phyloP scores from a whole-genome alignment of 2,329 filamentous ascomycete species.

The Epicoccum sorghinum region DNA sequence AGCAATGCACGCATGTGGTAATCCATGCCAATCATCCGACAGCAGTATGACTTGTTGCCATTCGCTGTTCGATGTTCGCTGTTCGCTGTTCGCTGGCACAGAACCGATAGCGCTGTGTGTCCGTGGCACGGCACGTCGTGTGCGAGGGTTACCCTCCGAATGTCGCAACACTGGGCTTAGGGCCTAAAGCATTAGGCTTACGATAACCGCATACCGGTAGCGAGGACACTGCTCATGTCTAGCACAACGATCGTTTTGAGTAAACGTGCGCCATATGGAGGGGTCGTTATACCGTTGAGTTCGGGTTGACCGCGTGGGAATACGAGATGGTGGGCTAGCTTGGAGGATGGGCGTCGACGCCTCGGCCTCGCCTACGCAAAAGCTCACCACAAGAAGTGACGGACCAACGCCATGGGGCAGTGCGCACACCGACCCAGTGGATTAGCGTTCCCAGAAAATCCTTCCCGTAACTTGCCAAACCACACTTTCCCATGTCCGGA shows the following conservation, averaged over 20 bases:
- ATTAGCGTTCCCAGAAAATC: conserved; percentile 15
- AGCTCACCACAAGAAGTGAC: not conserved
- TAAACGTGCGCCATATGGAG: conserved; percentile 5
- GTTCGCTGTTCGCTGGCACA: conserved; percentile 28
- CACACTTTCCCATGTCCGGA: conserved; percentile 11
- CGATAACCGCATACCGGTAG: not conserved
- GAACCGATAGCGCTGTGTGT: conserved; percentile 32
- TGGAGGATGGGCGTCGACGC: conserved; percentile 8
- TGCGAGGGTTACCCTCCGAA: conserved; percentile 10
- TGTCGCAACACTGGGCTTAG: conserved; percentile 1
- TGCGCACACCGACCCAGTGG: conserved; percentile 14
- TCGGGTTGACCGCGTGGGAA: conserved; percentile 12
- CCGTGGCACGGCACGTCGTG: conserved; percentile 21
- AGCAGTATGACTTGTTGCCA: conserved; percentile 13
- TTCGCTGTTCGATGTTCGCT: conserved; percentile 17
- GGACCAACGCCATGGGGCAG: conserved; percentile 10
- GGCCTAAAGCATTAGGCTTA: not conserved
- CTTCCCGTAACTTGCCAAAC: conserved; percentile 11
- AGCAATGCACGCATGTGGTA: conserved; percentile 16
- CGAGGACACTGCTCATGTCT: conserved; percentile 1
- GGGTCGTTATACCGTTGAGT: conserved; percentile 3
- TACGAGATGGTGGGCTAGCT: conserved; percentile 4
- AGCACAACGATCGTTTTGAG: conserved; percentile 6
- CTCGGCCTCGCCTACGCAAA: conserved; percentile 17
- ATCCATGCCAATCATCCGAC: conserved; percentile 26